Percentiles rank a stretch among this genome's conserved stretches.
These are phyloP conservation scores for Onygenales sp. DNA, from an alignment of 2,329 filamentous ascomycete species.

Conservation along the genomic window DNA sequence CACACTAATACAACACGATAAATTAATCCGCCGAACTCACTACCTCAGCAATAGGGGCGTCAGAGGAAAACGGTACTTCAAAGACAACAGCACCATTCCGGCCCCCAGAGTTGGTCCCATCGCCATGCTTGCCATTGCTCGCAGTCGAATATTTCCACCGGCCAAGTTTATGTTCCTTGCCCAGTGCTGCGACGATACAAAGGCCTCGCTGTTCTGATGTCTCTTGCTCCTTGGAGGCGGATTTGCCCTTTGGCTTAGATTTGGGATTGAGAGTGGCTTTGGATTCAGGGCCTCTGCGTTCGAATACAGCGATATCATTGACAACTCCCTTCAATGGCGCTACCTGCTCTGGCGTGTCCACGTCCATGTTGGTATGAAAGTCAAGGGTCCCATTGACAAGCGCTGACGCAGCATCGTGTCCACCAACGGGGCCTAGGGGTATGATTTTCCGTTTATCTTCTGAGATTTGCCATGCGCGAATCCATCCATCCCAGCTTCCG, in stretches of 20 bases:
- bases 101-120: constrained; percentile 35
- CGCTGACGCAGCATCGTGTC: constrained; percentile 10
- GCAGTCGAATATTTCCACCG: constrained; percentile 56
- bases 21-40: neutral
- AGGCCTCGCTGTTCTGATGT: constrained; percentile 45
- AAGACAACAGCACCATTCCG: constrained; percentile 84
- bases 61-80: constrained; percentile 52
- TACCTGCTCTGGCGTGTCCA: constrained; percentile 15
- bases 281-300: constrained; percentile 49
- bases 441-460: constrained; percentile 75
- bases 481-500: constrained; percentile 86
- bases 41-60: neutral
- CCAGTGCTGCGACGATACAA: constrained; percentile 76
- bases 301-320: constrained; percentile 81
- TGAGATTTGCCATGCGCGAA: constrained; percentile 76
- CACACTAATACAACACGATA: neutral
- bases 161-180: constrained; percentile 76
- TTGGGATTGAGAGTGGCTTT: constrained; percentile 16
- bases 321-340: constrained; percentile 61
- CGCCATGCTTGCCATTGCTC: constrained; percentile 25
- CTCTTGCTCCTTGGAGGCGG: constrained; percentile 1
- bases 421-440: constrained; percentile 56
- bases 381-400: constrained; percentile 16
- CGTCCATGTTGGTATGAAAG: constrained; percentile 13
- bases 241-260: constrained; percentile 14